Base-by-base conservation (phyloP, 306 rosid genomes). In the Luffa acutangula region DNA sequence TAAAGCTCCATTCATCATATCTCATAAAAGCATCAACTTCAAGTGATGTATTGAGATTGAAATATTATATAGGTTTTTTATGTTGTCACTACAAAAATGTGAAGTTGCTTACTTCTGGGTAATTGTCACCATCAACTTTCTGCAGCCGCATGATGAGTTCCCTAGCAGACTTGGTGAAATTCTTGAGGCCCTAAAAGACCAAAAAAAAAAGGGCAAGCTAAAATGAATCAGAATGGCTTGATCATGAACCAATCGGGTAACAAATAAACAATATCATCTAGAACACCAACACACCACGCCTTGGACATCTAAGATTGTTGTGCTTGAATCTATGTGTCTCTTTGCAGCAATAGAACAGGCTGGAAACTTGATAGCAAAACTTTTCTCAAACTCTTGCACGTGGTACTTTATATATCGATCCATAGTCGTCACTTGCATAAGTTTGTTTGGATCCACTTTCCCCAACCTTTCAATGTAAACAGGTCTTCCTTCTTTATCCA, bases 401-500 rank as follows among this genome's bases (percentile, higher is more conserved):
- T 95, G 99, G 83, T 95, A 95, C 84, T 66, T 95, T 43, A 95
- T 82, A 87, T 95, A 95, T 67, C 97, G 96, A 81, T 95, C 99
- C 96, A 95, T 79, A 45, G 87, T 89, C 6, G 99, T 95, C 66
- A 85, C 94, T 86, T 92, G 97, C 99, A 95, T 95, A 59, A 95
- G 90, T 85, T 90, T 95, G 91, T 89, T 82, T 13, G 99, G 94
- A 78, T 95, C 97, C 41, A 95, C 97, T 84, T 81, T 95, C 77
- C 97, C 99, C 87, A 95, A 88, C 63, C 97, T 91, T 86, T 95
- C 99, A 89, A 95, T 87, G 85, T 95, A 95, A 76, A 95, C 78
- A 6, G 99, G 99, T 51, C 97, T 95, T 78, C 99, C 99, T 82
- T 95, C 99, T 90, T 88, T 95, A 86, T 95, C 99, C 74, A 95